These are phyloP conservation scores for Beauveria medogensis DNA, from an alignment of 2,329 filamentous ascomycete genomes.

Conservation along the genomic window DNA sequence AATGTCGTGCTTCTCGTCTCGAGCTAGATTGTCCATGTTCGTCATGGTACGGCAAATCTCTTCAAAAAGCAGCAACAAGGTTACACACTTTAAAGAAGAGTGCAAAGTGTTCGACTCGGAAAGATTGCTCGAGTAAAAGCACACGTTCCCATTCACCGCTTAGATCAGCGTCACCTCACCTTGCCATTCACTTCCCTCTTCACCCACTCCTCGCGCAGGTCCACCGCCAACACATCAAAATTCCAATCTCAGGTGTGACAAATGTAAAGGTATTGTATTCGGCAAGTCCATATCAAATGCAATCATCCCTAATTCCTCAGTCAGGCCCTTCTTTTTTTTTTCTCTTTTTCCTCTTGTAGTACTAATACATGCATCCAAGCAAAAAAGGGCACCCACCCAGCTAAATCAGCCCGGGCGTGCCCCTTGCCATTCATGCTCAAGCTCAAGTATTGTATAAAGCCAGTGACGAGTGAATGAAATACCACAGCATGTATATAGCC, in stretches of 20 bases:
- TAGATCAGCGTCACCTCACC: neutral
- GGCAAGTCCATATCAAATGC: neutral
- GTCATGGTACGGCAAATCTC: too few species aligned
- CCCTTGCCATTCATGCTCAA: neutral
- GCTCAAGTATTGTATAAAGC: neutral
- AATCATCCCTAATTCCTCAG: too few species aligned
- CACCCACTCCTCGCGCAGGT: neutral
- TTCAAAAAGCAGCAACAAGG: too few species aligned
- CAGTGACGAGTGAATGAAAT: neutral
- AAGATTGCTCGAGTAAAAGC: too few species aligned
- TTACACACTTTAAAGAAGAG: too few species aligned
- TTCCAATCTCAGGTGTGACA: neutral
- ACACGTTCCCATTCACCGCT: neutral
- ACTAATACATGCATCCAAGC: slow-evolving; percentile 10
- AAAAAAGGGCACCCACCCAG: neutral
- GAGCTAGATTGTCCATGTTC: too few species aligned
- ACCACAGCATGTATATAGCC: neutral
- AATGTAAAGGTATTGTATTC: neutral
- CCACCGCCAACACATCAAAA: neutral
- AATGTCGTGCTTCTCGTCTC: too few species aligned
- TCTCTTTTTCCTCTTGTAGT: neutral
- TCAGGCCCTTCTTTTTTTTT: neutral
- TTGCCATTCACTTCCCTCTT: neutral
- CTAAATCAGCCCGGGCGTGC: neutral
- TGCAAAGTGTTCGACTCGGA: too few species aligned